Evolutionary conservation across 2,329 filamentous ascomycete species (phyloP), one percentile per base, ranked within the genome.

Genomic region (Penicillium rolfsii): DNA sequence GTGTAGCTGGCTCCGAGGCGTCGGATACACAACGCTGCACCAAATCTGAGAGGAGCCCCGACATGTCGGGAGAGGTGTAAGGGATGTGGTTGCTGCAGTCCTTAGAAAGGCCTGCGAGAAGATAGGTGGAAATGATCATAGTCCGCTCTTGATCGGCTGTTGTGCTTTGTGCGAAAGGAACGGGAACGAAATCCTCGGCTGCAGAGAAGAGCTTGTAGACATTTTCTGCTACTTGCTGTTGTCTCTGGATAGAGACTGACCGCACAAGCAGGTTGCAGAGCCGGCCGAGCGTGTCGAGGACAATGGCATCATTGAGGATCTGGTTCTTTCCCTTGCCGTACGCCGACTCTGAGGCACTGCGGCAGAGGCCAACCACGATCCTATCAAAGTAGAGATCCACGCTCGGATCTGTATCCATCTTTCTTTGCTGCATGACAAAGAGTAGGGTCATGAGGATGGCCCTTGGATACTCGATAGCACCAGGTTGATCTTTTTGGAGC

Each of bases 401-500:
- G 61, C 79, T 79, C 8, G 73, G 78, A 59, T 80, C 76, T 55
- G 74, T 68, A 12, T 76, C 67, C 65, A 81, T 72, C 14, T 76
- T 73, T 60, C 84, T 83, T 65, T 83, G 80, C 30, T 81, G 81
- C 73, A 89, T 83, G 2, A 86, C 84, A 71, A 86, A 88, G 2
- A 89, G 77, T 52, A 89, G 78, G 1, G 87, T 87, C 26, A 85
- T 80, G 2, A 90, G 76, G 5, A 90, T 81, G 6, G 85, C 83
- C 24, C 80, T 78, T n/a, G 86, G 80, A 67, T 89, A 89, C 4
- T 76, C 75, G 6, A 80, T 77, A 12, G 82, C 80, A 3, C 82
- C 72, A 26, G 66, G 60, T 24, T 75, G 78, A 33, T 79, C 75
- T 64, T 83, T 83, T 59, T 83, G 79, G 30, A 87, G 79, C 40